Evolutionary conservation across 805 yeast genomes (phyloP).

Genomic region (Metschnikowia proteae): DNA sequence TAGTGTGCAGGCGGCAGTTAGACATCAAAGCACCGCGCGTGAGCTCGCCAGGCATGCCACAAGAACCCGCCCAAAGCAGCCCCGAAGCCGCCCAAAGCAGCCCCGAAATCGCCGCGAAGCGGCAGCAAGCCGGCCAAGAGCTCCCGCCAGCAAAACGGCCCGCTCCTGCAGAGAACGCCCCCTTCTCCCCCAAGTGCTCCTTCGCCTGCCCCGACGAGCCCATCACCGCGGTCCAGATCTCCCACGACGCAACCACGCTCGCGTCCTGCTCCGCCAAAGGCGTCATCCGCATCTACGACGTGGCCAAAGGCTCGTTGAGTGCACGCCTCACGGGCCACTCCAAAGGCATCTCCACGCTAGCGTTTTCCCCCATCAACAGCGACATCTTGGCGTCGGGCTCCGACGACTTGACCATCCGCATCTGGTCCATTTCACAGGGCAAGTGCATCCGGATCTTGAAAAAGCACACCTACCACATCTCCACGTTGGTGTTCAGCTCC

Average conservation of each 20-base stretch:
- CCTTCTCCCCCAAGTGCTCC: constrained; percentile 15
- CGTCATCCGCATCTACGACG: constrained; percentile 24
- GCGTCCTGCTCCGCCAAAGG: constrained; percentile 48
- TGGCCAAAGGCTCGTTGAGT: constrained; percentile 16
- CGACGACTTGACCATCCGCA: constrained; percentile 74
- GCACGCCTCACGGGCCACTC: constrained; percentile 52
- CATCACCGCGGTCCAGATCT: constrained; percentile 49
- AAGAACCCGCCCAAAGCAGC: too few species aligned
- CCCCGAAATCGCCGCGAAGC: too few species aligned
- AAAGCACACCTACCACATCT: constrained; percentile 85
- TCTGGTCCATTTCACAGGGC: constrained; percentile 60
- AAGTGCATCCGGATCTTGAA: constrained; percentile 49
- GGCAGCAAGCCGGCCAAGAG: too few species aligned
- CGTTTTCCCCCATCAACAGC: constrained; percentile 71
- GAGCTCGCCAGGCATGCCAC: too few species aligned
- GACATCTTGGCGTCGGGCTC: constrained; percentile 76
- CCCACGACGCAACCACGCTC: constrained; percentile 55
- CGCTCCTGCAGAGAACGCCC: neutral
- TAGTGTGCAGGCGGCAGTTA: too few species aligned
- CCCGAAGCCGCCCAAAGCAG: too few species aligned
- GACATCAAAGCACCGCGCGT: too few species aligned
- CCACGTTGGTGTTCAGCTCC: constrained; percentile 61
- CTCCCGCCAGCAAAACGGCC: neutral
- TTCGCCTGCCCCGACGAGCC: constrained; percentile 7
- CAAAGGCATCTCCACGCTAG: constrained; percentile 68